Conservation (phyloP, 2,329 filamentous ascomycete species). For the Ascochyta clinopodiicola region DNA sequence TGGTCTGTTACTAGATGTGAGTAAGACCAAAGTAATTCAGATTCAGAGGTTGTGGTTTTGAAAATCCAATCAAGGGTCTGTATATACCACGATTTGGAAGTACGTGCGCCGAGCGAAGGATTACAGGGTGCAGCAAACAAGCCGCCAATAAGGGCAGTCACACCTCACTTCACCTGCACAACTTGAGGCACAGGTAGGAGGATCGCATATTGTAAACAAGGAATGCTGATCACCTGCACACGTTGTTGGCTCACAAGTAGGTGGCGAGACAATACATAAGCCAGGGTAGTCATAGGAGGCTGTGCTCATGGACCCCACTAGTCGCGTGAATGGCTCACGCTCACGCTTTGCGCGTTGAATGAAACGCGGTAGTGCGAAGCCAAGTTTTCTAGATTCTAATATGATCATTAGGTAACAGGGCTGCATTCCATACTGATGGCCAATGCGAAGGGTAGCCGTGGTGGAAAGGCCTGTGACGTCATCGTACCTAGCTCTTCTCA, state of each 20-base stretch:
- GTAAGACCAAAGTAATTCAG: neutral
- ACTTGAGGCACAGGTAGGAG: neutral
- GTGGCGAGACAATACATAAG: neutral
- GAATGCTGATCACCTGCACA: neutral
- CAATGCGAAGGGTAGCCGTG: too few relatives aligned
- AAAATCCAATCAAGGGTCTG: neutral
- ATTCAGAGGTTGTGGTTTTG: neutral
- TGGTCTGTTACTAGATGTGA: neutral
- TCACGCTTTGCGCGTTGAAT: neutral
- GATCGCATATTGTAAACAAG: neutral
- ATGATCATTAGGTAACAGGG: too few relatives aligned
- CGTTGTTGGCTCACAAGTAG: neutral
- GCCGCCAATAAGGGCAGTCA: constrained; percentile 4
- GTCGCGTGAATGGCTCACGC: neutral
- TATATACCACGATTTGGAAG: neutral
- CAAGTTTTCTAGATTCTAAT: too few relatives aligned
- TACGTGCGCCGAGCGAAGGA: constrained; percentile 14
- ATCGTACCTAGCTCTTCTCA: neutral
- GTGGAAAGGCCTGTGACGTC: neutral
- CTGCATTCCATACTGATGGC: too few relatives aligned
- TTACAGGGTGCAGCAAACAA: constrained; percentile 2
- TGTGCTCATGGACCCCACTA: neutral
- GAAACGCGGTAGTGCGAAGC: neutral
- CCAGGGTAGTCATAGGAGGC: neutral
- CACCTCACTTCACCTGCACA: neutral